Conservation (phyloP, 495 filamentous ascomycete genomes). For the Penicillium goetzii region DNA sequence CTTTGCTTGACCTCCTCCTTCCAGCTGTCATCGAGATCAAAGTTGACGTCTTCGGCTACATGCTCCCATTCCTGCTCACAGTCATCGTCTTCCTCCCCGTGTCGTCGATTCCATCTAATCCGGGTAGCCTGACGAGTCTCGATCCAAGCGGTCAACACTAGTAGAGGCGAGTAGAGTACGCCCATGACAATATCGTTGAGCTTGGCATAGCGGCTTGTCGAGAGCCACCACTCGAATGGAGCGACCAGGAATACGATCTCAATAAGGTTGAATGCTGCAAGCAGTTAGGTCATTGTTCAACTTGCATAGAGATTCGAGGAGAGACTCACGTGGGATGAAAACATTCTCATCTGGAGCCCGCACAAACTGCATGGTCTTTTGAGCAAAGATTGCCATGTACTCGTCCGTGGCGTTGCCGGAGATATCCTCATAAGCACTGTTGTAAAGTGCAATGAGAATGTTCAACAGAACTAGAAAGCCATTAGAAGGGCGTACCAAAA, state of each 20-base stretch:
- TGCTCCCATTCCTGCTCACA: conserved; percentile 91
- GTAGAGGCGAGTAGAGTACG: conserved; percentile 79
- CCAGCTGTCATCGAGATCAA: conserved; percentile 84
- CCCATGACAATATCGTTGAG: conserved; percentile 89
- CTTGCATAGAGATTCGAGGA: background rate
- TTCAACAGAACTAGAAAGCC: conserved; percentile 72
- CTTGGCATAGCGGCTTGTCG: conserved; percentile 64
- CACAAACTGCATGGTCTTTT: conserved; percentile 94
- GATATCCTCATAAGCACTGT: conserved; percentile 94
- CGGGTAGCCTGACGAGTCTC: conserved; percentile 70
- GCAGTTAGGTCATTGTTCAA: background rate
- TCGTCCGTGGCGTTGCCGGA: conserved; percentile 94
- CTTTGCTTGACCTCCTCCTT: conserved; percentile 69
- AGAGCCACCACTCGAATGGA: conserved; percentile 96
- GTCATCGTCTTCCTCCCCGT: conserved; percentile 91
- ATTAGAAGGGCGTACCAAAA: background rate
- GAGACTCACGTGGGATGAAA: conserved; percentile 74
- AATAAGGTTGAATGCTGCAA: conserved; percentile 81
- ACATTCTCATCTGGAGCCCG: conserved; percentile 98
- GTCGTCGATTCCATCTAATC: conserved; percentile 70
- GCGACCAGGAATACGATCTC: conserved; percentile 79
- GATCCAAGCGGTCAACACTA: conserved; percentile 75
- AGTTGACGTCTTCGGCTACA: conserved; percentile 69
- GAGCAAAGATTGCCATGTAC: conserved; percentile 85
- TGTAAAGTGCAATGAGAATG: conserved; percentile 95